Base-by-base conservation (phyloP, 305 asterid species). In the Vinca major region DNA sequence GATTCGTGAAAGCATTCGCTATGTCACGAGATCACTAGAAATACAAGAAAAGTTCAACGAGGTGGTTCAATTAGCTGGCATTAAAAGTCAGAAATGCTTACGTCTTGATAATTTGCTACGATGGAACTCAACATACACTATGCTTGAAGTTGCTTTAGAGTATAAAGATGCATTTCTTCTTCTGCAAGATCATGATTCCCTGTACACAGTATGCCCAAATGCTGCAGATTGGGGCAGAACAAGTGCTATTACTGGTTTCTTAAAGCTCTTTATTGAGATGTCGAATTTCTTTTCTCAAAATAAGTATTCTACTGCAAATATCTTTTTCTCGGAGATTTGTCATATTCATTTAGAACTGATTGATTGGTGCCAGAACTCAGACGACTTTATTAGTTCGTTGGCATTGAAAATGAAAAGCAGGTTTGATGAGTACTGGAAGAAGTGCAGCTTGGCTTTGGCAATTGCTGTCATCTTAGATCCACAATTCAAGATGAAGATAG, bases 361-460 rank as follows among this genome's bases (percentile, higher is more conserved):
- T 68, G 87, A 83, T 58, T 92, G 98, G 97, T 92, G 97, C 81
- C 95, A 87, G 84, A 85, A 84, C 77, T 80, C 91, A 0, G 97
- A 92, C 73, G 95, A 86, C 65, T 90, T 86, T 67, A 76, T 92
- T 72, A 86, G 89, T 76, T 80, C 88, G 33, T 79, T 92, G 82
- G 98, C 98, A 16, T 77, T 88, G 78, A 86, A 86, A 67, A 77
- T 92, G 86, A 92, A 88, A 81, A 77, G 82, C 14, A 87, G 80
- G 74, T 92, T 92, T 75, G 98, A 92, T 49, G 96, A 90, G 20
- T 92, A 90, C 78, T 92, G 97, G 98, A 88, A 87, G 78, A 90
- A 88, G 77, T 90, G 98, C 86, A 90, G 98, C 86, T 78, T 92
- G 86, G 90, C 92, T 57, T 83, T 92, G 91, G 95, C 98, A 16